Evolutionary conservation across 2,329 filamentous ascomycete species (phyloP), one percentile per base, ranked within the genome.

Genomic region (Colletotrichum lupini): DNA sequence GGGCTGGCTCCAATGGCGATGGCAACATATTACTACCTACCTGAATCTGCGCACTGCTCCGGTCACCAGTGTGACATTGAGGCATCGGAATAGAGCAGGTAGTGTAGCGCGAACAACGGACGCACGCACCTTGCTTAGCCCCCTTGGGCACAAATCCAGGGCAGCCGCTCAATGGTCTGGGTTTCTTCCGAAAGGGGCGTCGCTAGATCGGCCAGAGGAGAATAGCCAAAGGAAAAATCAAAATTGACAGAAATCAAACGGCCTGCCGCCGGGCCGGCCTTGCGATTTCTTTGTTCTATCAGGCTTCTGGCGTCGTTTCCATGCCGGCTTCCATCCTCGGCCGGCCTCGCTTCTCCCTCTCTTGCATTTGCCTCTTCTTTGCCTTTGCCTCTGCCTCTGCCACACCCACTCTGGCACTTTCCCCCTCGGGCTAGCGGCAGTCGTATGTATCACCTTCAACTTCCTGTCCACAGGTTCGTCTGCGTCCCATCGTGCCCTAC

Each of bases 201-300:
- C 59, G 52, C 30, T 19, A 35, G 46, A 35, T 52, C 16, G 11
- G 26, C 42, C 37, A n/a, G 37, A 37, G 35, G 16, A 46, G 22
- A 5, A 14, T 22, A 16, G 28, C 8, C 22, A 35, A n/a, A 28
- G 5, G 16, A 14, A 19, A 56, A 37, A 28, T 14, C 9, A 42
- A 65, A 14, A 37, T 53, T n/a, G 37, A 19, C 28, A 19, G 32
- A 67, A 52, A 60, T 37, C 26, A 72, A 72, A 72, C 65, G 69
- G 57, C 19, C 30, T 49, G 55, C 70, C 19, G 55, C 30, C 67
- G 26, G 53, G 46, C 30, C 60, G 26, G 53, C 12, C 7, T n/a
- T 22, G 32, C 9, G 26, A 5, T 70, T 70, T 65, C 70, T 73
- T 73, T 73, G 70, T 70, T 73, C 70, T 56, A 60, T 65, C 22